These are phyloP conservation scores for Oryza meridionalis DNA, from an alignment of 176 grass and related monocot genomes.

Conservation along the genomic window DNA sequence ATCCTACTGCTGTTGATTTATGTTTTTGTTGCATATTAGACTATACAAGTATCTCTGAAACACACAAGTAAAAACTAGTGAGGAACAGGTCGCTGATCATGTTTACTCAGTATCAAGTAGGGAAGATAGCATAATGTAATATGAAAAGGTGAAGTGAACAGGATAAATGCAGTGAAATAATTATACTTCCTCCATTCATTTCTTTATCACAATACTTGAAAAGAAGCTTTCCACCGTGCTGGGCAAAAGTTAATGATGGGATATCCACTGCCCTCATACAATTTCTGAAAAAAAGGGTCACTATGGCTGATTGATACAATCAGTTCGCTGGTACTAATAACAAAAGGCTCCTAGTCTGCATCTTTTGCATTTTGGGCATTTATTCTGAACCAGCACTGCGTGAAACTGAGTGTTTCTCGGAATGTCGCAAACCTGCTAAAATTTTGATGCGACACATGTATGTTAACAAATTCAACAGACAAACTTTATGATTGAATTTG, in stretches of 20 bases:
- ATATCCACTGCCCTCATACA: background rate
- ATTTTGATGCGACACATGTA: background rate
- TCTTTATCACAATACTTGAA: constrained; percentile 18
- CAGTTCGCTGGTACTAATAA: constrained; percentile 1
- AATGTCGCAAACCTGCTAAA: background rate
- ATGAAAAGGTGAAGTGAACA: constrained; percentile 14
- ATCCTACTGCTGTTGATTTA: background rate
- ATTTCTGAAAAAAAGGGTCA: background rate
- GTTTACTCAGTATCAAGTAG: background rate
- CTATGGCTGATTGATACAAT: background rate
- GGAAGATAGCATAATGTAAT: background rate
- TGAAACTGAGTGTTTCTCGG: background rate
- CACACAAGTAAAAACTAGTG: constrained; percentile 20
- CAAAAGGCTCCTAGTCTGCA: background rate
- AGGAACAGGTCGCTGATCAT: constrained; percentile 1
- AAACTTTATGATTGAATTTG: background rate
- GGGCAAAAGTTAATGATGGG: background rate
- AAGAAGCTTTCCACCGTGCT: constrained; percentile 10
- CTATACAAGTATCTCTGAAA: background rate
- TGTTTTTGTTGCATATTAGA: background rate
- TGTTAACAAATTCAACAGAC: background rate
- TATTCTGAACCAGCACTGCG: constrained; percentile 25
- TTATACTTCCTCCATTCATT: background rate
- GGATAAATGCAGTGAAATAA: background rate
- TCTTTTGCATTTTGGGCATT: constrained; percentile 29